Percentiles rank a stretch among this genome's conserved stretches.
Conservation (phyloP, 179 eudicot species). For the Sideroxylon spinosum region DNA sequence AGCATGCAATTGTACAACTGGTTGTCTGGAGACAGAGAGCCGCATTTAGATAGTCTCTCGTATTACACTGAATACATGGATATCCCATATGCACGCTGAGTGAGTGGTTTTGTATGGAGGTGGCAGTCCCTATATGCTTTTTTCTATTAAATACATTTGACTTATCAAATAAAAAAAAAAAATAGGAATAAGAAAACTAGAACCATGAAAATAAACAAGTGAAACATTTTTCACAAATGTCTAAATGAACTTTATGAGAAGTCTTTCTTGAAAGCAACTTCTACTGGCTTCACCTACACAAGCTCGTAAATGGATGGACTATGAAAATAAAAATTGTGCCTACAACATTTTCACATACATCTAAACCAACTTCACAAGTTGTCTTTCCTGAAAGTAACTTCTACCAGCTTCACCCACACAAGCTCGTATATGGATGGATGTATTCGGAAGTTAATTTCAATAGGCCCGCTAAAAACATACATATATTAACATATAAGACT, state of each 20-base stretch:
- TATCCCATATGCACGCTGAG: too few species aligned
- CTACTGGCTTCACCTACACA: not conserved
- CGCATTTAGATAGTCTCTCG: too few species aligned
- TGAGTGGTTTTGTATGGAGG: too few species aligned
- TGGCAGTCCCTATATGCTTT: too few species aligned
- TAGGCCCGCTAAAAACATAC: not conserved
- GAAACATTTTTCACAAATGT: not conserved
- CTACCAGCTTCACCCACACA: not conserved
- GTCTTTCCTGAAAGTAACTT: not conserved
- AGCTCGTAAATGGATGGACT: not conserved
- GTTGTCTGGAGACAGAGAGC: too few species aligned
- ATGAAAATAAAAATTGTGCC: too few species aligned
- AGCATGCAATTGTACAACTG: too few species aligned
- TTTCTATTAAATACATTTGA: too few species aligned
- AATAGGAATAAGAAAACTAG: not conserved
- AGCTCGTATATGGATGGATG: not conserved
- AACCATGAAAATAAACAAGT: not conserved
- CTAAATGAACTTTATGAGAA: not conserved
- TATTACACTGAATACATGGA: too few species aligned
- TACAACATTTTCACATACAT: not conserved
- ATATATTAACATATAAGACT: not conserved
- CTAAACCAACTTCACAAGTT: not conserved
- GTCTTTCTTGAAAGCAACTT: not conserved
- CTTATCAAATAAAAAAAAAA: not conserved
- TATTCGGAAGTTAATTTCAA: slow-evolving; percentile 1